These are phyloP conservation scores for Boletus subcaerulescens DNA, from an alignment of 768 basidiomycete species.

Conservation along the genomic window DNA sequence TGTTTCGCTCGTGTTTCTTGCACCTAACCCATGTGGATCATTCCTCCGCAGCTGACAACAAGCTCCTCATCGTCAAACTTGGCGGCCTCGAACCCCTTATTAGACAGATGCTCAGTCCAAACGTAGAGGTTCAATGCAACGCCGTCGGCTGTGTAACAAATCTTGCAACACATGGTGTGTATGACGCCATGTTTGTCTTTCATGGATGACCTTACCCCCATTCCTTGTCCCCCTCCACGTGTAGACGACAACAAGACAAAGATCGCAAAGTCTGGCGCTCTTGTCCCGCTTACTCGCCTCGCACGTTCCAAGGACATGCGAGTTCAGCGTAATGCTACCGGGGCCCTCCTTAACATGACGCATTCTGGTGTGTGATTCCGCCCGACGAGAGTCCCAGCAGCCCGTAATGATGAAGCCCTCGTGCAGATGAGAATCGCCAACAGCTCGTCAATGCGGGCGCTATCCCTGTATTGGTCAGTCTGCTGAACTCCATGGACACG, in stretches of 20 bases:
- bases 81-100: constrained; percentile 98
- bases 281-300: constrained; percentile 92
- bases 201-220: constrained; percentile 4
- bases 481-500: constrained; percentile 95
- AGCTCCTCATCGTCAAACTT: constrained; percentile 95
- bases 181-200: neutral
- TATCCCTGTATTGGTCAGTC: constrained; percentile 92
- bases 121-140: constrained; percentile 99
- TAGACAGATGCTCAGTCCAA: constrained; percentile 97
- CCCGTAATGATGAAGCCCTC: constrained; percentile 3
- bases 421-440: constrained; percentile 92
- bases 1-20: constrained; percentile 35
- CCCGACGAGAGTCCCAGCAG: neutral
- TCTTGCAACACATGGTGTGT: constrained; percentile 92
- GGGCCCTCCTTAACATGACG: constrained; percentile 98
- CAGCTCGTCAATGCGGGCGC: constrained; percentile 98
- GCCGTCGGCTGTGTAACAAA: constrained; percentile 99
- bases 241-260: constrained; percentile 99
- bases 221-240: constrained; percentile 8
- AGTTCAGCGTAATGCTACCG: constrained; percentile 97
- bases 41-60: constrained; percentile 81
- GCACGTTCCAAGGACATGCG: constrained; percentile 99
- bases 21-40: constrained; percentile 10
- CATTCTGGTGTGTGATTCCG: constrained; percentile 72
- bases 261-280: constrained; percentile 98